Base-by-base conservation (phyloP, 176 grass and related monocot genomes). In the bread wheat (Triticum aestivum) region DNA sequence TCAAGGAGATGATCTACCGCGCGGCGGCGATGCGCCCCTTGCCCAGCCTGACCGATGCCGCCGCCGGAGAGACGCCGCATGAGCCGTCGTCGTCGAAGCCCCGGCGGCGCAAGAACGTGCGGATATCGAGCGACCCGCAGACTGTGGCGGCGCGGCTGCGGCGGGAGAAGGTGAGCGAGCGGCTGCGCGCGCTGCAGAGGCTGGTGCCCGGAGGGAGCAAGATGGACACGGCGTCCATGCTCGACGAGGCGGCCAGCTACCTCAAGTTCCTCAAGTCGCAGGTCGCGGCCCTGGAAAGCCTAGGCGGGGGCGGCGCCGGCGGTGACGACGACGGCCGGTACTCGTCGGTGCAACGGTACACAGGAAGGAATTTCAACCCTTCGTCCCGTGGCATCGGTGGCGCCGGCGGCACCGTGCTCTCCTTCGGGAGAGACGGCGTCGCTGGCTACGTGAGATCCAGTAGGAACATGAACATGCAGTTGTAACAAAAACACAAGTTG, bases 201-300 rank as follows among this genome's bases (percentile, higher is more conserved):
- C 91, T 98, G 30, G 95, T 98, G 29, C 95, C 95, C 5, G 94
- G 94, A 4, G 92, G 94, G 3, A 91, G 83, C 73, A 85, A 88
- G 86, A 89, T 97, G 94, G 94, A 97, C 88, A 97, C 94, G 24
- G 94, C 94, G 1, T 92, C 94, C 45, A 94, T 97, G 94, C 89
- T 97, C 76, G 94, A 92, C 64, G 94, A 97, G 86, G 94, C 90
- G 9, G 91, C 91, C 54, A 91, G 93, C 83, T 98, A 98, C 80
- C 87, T 98, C 65, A 95, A 83, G 86, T 98, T 98, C 86, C 84
- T 98, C 87, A 95, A 95, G 87, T 77, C 91, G 24, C 95, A 98
- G 87, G 85, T 98, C 79, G 69, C 93, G 67, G 65, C 79, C 1
- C 65, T 97, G n/a, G 77, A 30, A 78, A 45, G 83, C 59, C 65